These are phyloP conservation scores for Boletus vinaceobasis DNA, from an alignment of 768 basidiomycete genomes.

Conservation along the genomic window DNA sequence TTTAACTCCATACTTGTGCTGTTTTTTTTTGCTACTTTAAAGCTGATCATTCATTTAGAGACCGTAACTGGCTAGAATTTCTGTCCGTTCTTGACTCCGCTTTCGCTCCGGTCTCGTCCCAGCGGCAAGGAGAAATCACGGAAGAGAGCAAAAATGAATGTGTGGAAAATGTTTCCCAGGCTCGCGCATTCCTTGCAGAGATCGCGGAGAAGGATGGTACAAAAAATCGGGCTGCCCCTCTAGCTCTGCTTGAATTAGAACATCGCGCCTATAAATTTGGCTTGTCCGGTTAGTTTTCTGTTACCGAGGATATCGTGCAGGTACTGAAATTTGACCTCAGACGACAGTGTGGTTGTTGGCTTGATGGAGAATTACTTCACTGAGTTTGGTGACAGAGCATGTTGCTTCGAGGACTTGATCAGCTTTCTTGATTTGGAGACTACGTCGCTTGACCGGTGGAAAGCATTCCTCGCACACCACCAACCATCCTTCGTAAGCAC, in stretches of 20 bases:
- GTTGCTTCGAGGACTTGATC: constrained; percentile 83
- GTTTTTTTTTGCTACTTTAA: constrained; percentile 5
- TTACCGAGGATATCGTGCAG: not conserved
- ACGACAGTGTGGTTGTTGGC: constrained; percentile 39
- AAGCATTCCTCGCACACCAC: constrained; percentile 47
- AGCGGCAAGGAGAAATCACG: constrained; percentile 22
- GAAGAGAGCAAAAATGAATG: constrained; percentile 39
- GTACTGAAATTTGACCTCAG: constrained; percentile 32
- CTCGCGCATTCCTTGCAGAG: constrained; percentile 49
- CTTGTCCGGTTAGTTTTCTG: constrained; percentile 38
- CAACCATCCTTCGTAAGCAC: constrained; percentile 48
- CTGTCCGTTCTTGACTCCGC: constrained; percentile 68
- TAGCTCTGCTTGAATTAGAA: constrained; percentile 78
- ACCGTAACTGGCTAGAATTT: constrained; percentile 87
- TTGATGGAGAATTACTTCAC: constrained; percentile 68
- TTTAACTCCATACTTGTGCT: constrained; percentile 3
- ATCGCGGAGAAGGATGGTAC: constrained; percentile 64
- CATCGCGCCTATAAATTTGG: constrained; percentile 49
- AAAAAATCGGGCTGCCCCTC: constrained; percentile 68
- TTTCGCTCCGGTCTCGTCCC: constrained; percentile 41
- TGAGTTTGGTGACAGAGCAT: constrained; percentile 73
- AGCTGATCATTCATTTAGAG: constrained; percentile 41
- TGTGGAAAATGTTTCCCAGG: constrained; percentile 38
- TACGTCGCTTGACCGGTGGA: constrained; percentile 49
- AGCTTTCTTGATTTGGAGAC: constrained; percentile 56